A percentile compares a stretch with the other conserved stretches of the same genome.
These are phyloP conservation scores for Saraca asoca DNA, from an alignment of 331 rosid species.

Conservation along the genomic window DNA sequence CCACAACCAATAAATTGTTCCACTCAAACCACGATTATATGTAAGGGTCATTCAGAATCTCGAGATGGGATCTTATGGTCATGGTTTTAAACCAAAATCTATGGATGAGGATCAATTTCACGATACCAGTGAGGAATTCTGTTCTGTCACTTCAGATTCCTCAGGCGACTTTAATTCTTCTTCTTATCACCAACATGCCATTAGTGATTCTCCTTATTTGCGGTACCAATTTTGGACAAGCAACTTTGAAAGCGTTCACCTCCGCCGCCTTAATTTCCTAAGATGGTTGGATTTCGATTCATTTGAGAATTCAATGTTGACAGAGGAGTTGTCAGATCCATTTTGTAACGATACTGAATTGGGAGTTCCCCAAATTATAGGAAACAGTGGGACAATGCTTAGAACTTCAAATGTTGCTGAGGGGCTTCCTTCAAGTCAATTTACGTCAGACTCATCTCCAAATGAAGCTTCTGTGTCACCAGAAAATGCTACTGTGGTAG, in stretches of 20 bases:
- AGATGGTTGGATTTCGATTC: conserved; percentile 59
- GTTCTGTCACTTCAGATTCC: conserved; percentile 58
- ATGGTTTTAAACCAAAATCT: not conserved
- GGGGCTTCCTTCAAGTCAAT: conserved; percentile 42
- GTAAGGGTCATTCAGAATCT: no score
- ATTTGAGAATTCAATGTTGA: conserved; percentile 33
- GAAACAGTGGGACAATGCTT: conserved; percentile 50
- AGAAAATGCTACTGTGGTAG: conserved; percentile 39
- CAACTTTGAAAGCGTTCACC: conserved; percentile 54
- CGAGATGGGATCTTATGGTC: no score
- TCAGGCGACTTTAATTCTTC: conserved; percentile 51
- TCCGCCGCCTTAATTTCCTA: conserved; percentile 61
- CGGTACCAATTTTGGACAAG: conserved; percentile 50
- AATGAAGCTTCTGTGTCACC: conserved; percentile 37
- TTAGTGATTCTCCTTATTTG: conserved; percentile 35
- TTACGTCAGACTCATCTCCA: conserved; percentile 44
- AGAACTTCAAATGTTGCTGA: conserved; percentile 48
- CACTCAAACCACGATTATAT: no score
- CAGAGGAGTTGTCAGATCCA: conserved; percentile 39
- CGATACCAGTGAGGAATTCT: conserved; percentile 75
- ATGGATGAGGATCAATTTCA: conserved; percentile 55
- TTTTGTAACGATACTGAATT: conserved; percentile 19
- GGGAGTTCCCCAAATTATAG: conserved; percentile 48
- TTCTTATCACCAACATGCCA: conserved; percentile 32
- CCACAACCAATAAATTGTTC: no score